Percentiles rank a stretch among this genome's conserved stretches.
Evolutionary conservation across 108 stramenopile genomes (phyloP).

Genomic region (Pseudonitzschia multiseries): DNA sequence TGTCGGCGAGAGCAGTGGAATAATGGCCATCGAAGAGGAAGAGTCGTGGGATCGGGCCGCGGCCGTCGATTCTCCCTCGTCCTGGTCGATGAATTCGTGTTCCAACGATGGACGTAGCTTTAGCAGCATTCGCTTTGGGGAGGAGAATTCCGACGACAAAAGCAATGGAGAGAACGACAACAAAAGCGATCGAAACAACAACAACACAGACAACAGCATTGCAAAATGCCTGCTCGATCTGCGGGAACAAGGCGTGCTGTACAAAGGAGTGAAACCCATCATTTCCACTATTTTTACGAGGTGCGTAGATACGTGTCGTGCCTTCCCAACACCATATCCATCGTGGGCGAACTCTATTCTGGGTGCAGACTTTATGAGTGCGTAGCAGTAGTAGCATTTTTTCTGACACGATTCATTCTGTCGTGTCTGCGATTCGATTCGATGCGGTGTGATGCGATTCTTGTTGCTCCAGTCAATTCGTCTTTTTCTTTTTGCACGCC

Average conservation of each 20-base stretch:
- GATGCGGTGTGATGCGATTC: no score
- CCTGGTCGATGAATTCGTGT: slow-evolving; percentile 19
- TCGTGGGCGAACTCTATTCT: no score
- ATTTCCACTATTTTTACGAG: slow-evolving; percentile 58
- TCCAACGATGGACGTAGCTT: slow-evolving; percentile 2
- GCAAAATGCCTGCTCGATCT: slow-evolving; percentile 44
- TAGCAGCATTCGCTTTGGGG: background rate
- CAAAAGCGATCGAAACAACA: background rate
- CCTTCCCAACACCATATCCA: no score
- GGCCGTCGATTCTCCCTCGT: slow-evolving; percentile 9
- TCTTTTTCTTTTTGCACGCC: slow-evolving; percentile 73
- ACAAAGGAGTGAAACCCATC: slow-evolving; percentile 67
- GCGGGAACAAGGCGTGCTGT: slow-evolving; percentile 48
- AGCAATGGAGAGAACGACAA: background rate
- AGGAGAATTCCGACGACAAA: background rate
- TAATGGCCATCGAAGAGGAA: slow-evolving; percentile 2
- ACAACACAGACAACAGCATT: background rate
- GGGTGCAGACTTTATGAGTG: no score
- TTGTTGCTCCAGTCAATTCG: slow-evolving; percentile 29
- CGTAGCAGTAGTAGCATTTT: no score
- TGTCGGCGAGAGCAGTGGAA: no score
- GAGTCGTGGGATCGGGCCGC: background rate
- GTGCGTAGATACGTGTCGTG: no score
- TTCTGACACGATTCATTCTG: background rate
- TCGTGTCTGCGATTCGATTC: no score